Conservation (phyloP, 1,284 basidiomycete genomes). For the Tetrapyrgos nigripes region DNA sequence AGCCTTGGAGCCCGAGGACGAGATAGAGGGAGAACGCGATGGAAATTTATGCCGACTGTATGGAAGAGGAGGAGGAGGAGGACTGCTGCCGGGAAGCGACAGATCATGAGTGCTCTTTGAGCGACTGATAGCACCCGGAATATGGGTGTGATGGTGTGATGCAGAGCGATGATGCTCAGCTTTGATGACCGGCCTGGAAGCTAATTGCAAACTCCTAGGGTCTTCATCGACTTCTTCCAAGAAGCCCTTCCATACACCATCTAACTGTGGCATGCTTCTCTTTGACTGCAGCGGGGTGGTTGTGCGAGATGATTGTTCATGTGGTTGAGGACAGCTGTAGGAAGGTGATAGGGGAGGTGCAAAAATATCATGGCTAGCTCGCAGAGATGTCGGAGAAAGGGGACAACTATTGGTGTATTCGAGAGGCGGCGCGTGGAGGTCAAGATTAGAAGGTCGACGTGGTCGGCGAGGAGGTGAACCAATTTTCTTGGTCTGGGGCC, state of each 20-base stretch:
- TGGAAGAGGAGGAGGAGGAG: too few species aligned
- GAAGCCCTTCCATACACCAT: constrained; percentile 33
- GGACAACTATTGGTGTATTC: neutral
- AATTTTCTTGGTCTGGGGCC: neutral
- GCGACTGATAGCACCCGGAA: neutral
- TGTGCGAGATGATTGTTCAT: neutral
- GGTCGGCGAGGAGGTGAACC: constrained; percentile 26
- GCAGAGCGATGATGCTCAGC: neutral
- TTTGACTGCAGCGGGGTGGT: constrained; percentile 5
- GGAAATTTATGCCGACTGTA: neutral
- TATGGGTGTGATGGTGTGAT: neutral
- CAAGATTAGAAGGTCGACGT: constrained; percentile 34
- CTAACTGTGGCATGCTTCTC: constrained; percentile 26
- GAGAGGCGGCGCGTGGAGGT: constrained; percentile 19
- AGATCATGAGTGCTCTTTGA: neutral
- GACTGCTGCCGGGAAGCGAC: neutral
- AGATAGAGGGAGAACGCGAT: neutral
- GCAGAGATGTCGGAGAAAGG: neutral
- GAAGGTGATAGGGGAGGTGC: constrained; percentile 3
- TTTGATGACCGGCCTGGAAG: neutral
- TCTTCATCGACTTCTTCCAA: constrained; percentile 20
- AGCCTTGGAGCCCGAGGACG: too few species aligned
- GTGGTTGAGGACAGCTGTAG: constrained; percentile 3
- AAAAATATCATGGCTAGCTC: neutral
- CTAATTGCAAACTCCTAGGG: neutral